Evolutionary conservation across 2,329 filamentous ascomycete species (phyloP).

Genomic region (Monosporascus cannonballus): DNA sequence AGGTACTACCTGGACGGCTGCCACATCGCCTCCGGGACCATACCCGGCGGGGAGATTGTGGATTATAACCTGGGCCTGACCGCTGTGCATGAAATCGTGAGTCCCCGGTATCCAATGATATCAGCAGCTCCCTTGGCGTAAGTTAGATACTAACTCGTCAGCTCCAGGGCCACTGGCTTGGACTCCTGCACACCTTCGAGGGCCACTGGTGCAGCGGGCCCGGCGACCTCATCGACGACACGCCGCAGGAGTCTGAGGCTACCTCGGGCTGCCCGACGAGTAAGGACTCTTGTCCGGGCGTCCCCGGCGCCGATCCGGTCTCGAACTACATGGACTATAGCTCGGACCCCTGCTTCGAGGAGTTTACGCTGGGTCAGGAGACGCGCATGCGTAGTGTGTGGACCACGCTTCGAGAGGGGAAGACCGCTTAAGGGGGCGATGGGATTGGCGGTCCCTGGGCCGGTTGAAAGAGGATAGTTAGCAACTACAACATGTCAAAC

Average conservation of each 20-base stretch:
- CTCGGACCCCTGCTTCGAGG: background rate
- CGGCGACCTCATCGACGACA: conserved; percentile 30
- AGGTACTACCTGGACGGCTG: conserved; percentile 4
- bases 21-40: conserved; percentile 9
- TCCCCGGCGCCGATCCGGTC: conserved; percentile 1
- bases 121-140: background rate
- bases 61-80: conserved; percentile 24
- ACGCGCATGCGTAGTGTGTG: conserved; percentile 1
- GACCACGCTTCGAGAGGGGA: background rate
- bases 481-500: background rate
- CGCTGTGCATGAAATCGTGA: conserved; percentile 25
- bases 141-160: background rate
- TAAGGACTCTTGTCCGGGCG: conserved; percentile 2
- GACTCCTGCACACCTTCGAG: conserved; percentile 31
- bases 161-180: conserved; percentile 27
- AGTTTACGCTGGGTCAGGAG: conserved; percentile 1
- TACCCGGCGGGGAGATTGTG: conserved; percentile 9
- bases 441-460: background rate
- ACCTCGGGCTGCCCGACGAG: conserved; percentile 2
- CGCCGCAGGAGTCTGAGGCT: conserved; percentile 25
- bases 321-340: conserved; percentile 10
- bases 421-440: background rate
- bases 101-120: background rate
- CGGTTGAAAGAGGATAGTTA: background rate
- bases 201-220: conserved; percentile 21